Evolutionary conservation across 805 yeast species (phyloP).

Genomic region (Citeromyces nyonsensis): DNA sequence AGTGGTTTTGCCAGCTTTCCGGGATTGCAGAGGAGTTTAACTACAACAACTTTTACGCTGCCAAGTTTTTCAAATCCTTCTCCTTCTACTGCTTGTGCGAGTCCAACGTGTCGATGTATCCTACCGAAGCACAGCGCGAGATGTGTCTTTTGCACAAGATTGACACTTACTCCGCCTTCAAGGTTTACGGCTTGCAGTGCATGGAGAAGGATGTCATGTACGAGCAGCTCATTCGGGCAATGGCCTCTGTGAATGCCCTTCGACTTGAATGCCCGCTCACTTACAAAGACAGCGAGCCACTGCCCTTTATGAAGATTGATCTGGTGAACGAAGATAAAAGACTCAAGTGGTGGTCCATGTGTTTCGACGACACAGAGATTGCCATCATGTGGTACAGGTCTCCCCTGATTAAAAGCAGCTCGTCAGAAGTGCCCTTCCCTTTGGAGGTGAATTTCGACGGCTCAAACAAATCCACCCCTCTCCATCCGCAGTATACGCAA

Average conservation of each 20-base stretch:
- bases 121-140: too few relatives aligned
- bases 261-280: slow-evolving; percentile 1
- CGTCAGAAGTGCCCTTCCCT: slow-evolving; percentile 2
- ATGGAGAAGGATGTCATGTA: not conserved
- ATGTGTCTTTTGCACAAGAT: too few relatives aligned
- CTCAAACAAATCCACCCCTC: not conserved
- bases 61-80: not conserved
- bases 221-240: not conserved
- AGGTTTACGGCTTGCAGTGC: slow-evolving; percentile 1
- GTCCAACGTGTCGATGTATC: too few relatives aligned
- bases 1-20: too few relatives aligned
- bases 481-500: not conserved
- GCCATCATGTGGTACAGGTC: slow-evolving; percentile 1
- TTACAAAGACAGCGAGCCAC: not conserved
- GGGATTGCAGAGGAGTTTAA: too few relatives aligned
- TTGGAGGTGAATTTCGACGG: slow-evolving; percentile 1
- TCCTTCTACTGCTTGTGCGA: not conserved
- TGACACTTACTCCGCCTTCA: not conserved
- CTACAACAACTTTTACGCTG: too few relatives aligned
- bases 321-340: not conserved
- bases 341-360: slow-evolving; percentile 3
- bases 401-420: slow-evolving; percentile 1
- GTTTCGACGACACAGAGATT: slow-evolving; percentile 2
- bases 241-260: not conserved
- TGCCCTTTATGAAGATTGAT: slow-evolving; percentile 1